Evolutionary conservation across 1,284 basidiomycete species (phyloP), one percentile per base, ranked within the genome.

Genomic region (Ustilago cynodontis): DNA sequence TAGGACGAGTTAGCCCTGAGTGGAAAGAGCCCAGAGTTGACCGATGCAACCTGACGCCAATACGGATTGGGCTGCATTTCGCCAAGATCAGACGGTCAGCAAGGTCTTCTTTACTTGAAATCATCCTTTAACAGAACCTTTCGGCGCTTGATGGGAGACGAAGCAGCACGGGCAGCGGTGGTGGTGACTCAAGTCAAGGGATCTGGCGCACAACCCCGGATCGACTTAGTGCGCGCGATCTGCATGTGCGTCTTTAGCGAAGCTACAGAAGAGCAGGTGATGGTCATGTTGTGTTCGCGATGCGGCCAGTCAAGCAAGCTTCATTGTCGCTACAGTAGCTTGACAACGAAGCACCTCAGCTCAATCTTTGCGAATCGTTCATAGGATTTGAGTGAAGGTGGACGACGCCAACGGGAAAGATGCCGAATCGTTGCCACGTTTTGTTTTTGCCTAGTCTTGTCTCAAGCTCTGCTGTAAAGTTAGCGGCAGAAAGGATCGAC

Each of bases 1-100:
- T n/a, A 16, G 14, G 14, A 3, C 8, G 3, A 37, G 35, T 37
- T 10, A 37, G 35, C 35, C 14, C 8, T 9, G 3, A 14, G 35
- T 16, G 35, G 35, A 8, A 37, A 13, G 7, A 37, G 9, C 9
- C 9, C 35, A 37, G 14, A 37, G 47, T 41, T 28, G 33, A n/a
- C n/a, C 56, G 39, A 45, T 61, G 60, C 52, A 63, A 39, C 31
- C 54, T 58, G 65, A 62, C 54, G 59, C 54, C 55, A 53, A 59
- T 29, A 33, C 50, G 2, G 20, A 10, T 43, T 20, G 41, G 8
- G 41, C 41, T 20, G 18, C 41, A 10, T 43, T 43, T 43, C 41
- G 41, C n/a, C 7, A 13, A 8, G 9, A 37, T 37, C 11, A n/a
- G n/a, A 43, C 41, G 41, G 6, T 43, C 18, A 20, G n/a, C n/a